These are phyloP conservation scores for Leucogyrophana mollusca DNA, from an alignment of 768 basidiomycete species.

Conservation along the genomic window DNA sequence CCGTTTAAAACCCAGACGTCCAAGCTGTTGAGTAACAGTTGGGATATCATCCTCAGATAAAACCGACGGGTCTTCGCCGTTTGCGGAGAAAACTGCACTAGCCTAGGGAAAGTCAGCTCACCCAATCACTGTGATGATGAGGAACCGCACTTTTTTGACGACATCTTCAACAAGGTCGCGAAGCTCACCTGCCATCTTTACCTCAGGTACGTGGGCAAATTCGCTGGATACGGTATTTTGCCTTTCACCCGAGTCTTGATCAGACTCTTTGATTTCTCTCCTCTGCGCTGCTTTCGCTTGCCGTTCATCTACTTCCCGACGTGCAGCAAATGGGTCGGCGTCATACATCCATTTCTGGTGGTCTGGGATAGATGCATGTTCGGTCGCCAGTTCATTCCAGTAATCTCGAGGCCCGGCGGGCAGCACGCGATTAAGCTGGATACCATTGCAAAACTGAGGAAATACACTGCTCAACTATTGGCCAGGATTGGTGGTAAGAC, in stretches of 20 bases:
- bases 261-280: conserved; percentile 31
- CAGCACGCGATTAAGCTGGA: conserved; percentile 71
- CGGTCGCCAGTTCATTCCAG: conserved; percentile 72
- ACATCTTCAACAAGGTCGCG: conserved; percentile 80
- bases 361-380: conserved; percentile 65
- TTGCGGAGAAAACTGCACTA: conserved; percentile 46
- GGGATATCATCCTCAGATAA: conserved; percentile 43
- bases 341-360: conserved; percentile 86
- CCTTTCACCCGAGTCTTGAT: conserved; percentile 14
- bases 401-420: conserved; percentile 87
- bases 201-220: conserved; percentile 61
- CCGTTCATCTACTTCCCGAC: conserved; percentile 61
- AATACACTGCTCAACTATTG: conserved; percentile 19
- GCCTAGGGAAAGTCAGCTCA: too few species aligned
- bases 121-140: conserved; percentile 7
- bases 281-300: conserved; percentile 56
- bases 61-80: conserved; percentile 29
- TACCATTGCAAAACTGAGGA: conserved; percentile 68
- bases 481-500: neutral
- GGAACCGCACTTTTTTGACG: conserved; percentile 63
- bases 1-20: conserved; percentile 63
- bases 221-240: conserved; percentile 25
- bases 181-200: conserved; percentile 75
- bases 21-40: conserved; percentile 53
- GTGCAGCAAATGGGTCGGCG: conserved; percentile 82